A percentile compares a stretch with the other conserved stretches of the same genome.
Evolutionary conservation across 352 stramenopile genomes (phyloP).

Genomic region (Thalassiosira mediterranea): DNA sequence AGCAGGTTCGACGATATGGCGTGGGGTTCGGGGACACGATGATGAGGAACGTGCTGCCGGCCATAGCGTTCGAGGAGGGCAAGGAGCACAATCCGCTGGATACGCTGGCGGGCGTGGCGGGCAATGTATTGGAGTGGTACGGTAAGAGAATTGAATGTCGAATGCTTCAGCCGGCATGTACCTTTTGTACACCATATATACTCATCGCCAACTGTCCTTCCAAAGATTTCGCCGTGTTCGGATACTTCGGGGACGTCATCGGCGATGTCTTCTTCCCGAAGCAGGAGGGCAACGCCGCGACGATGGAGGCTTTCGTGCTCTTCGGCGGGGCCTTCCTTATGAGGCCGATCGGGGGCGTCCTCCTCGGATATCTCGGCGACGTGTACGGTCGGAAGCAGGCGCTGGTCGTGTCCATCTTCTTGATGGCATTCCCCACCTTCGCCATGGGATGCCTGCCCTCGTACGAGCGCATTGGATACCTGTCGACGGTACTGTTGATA

Average conservation of each 20-base stretch:
- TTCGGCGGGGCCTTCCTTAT: constrained; percentile 72
- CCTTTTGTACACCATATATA: no score
- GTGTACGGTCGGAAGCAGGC: constrained; percentile 59
- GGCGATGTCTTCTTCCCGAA: constrained; percentile 72
- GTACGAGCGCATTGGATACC: constrained; percentile 53
- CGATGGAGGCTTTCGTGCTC: constrained; percentile 57
- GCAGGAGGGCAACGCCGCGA: constrained; percentile 14
- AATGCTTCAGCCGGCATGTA: no score
- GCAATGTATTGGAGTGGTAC: no score
- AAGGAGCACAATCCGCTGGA: no score
- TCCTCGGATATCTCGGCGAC: constrained; percentile 64
- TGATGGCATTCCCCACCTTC: constrained; percentile 73
- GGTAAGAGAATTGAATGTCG: no score
- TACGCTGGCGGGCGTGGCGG: no score
- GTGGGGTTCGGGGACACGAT: no score
- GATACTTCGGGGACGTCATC: constrained; percentile 67
- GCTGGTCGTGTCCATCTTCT: constrained; percentile 49
- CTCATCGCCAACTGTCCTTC: no score
- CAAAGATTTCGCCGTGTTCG: constrained; percentile 78
- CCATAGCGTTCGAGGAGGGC: no score
- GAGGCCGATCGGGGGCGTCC: constrained; percentile 50
- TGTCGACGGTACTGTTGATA: constrained; percentile 49
- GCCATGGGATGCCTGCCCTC: constrained; percentile 65
- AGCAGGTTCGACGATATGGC: no score
- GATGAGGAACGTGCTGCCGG: no score